phyloP scores from a whole-genome alignment of 306 rosid genomes.

The Cucumis melo region DNA sequence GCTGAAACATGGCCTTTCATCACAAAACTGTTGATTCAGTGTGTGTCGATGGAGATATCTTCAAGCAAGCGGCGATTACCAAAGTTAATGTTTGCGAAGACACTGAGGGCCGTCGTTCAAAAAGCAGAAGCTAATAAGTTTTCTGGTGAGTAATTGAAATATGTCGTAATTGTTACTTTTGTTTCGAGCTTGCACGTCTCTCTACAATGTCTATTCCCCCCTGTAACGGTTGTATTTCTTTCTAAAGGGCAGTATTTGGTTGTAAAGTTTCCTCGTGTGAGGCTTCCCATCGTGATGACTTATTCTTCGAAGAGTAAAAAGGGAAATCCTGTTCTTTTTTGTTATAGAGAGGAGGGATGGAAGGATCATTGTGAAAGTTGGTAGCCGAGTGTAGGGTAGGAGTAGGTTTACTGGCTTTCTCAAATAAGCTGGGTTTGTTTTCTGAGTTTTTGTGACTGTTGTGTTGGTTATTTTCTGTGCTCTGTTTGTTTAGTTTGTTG shows the following conservation, averaged over 20 bases:
- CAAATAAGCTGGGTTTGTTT: no score
- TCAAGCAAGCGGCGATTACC: slow-evolving; percentile 59
- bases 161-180: not conserved
- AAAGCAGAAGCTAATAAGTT: slow-evolving; percentile 61
- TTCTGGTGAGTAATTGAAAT: slow-evolving; percentile 39
- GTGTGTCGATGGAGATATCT: slow-evolving; percentile 61
- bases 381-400: not conserved
- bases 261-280: not conserved
- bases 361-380: not conserved
- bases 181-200: not conserved
- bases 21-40: slow-evolving; percentile 43
- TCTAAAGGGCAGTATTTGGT: no score
- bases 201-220: no score
- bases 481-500: no score
- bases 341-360: not conserved
- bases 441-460: no score
- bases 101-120: slow-evolving; percentile 59
- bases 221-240: no score
- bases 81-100: slow-evolving; percentile 61
- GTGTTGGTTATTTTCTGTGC: no score
- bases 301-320: no score
- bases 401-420: not conserved
- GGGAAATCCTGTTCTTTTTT: no score
- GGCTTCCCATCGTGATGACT: not conserved
- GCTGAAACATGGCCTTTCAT: slow-evolving; percentile 98